These are phyloP conservation scores for Lichtheimia ornata DNA, from an alignment of 371 early-diverging fungal species.

Conservation along the genomic window DNA sequence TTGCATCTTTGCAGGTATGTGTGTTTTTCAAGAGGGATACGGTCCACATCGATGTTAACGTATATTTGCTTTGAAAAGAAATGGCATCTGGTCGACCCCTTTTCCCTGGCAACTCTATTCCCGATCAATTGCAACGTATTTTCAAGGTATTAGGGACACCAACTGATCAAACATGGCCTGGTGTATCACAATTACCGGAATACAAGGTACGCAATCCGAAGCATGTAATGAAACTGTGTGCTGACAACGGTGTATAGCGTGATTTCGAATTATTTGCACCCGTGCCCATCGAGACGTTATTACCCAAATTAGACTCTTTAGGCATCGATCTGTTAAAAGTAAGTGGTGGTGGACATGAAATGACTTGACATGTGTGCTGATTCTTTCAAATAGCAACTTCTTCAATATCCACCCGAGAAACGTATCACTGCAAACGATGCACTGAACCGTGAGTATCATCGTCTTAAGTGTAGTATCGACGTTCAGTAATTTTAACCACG, in stretches of 20 bases:
- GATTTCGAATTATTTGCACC: slow-evolving; percentile 77
- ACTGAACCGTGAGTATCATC: slow-evolving; percentile 56
- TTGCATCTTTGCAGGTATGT: slow-evolving; percentile 89
- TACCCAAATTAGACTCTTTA: slow-evolving; percentile 80
- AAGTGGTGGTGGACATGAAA: slow-evolving; percentile 15
- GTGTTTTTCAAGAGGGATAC: not conserved
- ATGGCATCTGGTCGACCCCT: slow-evolving; percentile 93
- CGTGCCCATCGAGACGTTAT: slow-evolving; percentile 64
- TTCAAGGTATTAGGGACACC: slow-evolving; percentile 93
- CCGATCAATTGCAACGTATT: slow-evolving; percentile 88
- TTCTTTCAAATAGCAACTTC: slow-evolving; percentile 40
- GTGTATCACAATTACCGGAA: slow-evolving; percentile 90
- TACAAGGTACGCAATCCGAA: slow-evolving; percentile 55
- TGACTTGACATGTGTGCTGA: not conserved
- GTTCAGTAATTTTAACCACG: not conserved
- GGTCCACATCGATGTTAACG: not conserved
- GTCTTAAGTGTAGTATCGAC: not conserved
- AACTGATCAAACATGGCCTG: slow-evolving; percentile 89
- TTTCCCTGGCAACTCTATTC: slow-evolving; percentile 92
- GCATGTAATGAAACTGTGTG: slow-evolving; percentile 2
- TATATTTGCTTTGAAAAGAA: slow-evolving; percentile 45
- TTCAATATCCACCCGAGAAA: slow-evolving; percentile 78
- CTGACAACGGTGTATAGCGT: slow-evolving; percentile 29
- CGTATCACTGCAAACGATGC: slow-evolving; percentile 76
- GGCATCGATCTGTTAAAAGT: slow-evolving; percentile 82